Evolutionary conservation across 352 stramenopile genomes (phyloP), one percentile per base, ranked within the genome.

Genomic region (Pythium phragmiticola): DNA sequence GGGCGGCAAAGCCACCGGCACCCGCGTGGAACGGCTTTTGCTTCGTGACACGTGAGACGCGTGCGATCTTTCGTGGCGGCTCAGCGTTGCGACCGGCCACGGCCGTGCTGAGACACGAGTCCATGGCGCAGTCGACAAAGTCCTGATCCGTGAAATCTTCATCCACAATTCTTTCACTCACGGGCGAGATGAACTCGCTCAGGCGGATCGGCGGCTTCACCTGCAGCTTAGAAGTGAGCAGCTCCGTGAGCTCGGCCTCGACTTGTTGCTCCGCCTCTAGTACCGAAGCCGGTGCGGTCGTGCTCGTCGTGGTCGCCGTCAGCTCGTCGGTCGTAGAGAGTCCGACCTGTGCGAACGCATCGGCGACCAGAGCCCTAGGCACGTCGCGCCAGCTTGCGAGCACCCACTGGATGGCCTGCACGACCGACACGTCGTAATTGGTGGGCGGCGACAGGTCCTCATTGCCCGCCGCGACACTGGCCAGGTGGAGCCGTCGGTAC

Each of bases 401-500:
- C 9, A 89, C 60, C 83, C 77, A 89, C 53, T 88, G 70, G 17
- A 90, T 76, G n/a, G 81, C 83, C 9, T 81, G 75, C 19, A 84
- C 39, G 26, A 73, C 52, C 19, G 72, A 60, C 16, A 89, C 72
- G 23, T 82, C 70, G 51, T 80, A 84, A 34, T 79, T 75, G 41
- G 76, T 53, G 3, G 62, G 9, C 16, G 23, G n/a, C 36, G 14
- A 12, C 16, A n/a, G 7, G 21, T 46, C 42, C 6, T 57, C 60
- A 64, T 68, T 57, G 16, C 34, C 71, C 8, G 80, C 74, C n/a
- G 88, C 69, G 6, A 75, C 73, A 43, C 74, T 70, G 28, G 80
- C 63, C 36, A 90, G 63, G 23, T 80, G 78, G 39, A 73, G 55
- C 36, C 80, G 63, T 23, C 82, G 80, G 43, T 89, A 92, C 0